Evolutionary conservation across 768 basidiomycete genomes (phyloP).

Genomic region (Lactifluus pinguis): DNA sequence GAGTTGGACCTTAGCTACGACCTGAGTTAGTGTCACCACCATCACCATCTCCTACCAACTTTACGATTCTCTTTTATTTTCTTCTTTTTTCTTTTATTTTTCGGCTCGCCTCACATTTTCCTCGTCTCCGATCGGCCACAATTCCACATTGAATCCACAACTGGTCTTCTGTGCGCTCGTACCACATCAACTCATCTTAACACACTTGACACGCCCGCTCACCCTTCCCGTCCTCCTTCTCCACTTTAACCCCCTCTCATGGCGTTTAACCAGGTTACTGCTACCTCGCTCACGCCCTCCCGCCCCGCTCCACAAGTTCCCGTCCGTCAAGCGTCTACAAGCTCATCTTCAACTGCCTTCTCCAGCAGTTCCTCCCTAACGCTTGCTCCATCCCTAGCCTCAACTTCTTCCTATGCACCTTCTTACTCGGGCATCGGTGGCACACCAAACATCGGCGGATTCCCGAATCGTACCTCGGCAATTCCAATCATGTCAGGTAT

Average conservation of each 20-base stretch:
- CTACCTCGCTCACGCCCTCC: conserved; percentile 62
- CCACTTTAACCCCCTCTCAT: conserved; percentile 23
- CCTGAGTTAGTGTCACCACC: not conserved
- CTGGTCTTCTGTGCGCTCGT: not conserved
- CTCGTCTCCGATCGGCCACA: not conserved
- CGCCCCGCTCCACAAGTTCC: conserved; percentile 73
- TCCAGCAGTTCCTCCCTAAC: conserved; percentile 56
- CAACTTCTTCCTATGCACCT: conserved; percentile 51
- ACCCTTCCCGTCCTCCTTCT: not conserved
- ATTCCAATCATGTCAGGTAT: conserved; percentile 33
- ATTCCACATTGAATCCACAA: not conserved
- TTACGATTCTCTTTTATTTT: not conserved
- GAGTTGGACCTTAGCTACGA: no score
- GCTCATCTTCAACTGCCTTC: conserved; percentile 38
- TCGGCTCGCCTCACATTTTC: not conserved
- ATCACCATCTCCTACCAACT: not conserved
- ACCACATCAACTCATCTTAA: not conserved
- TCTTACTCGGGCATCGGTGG: conserved; percentile 80
- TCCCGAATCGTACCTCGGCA: conserved; percentile 50
- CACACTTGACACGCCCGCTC: not conserved
- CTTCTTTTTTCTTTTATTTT: not conserved
- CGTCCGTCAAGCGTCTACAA: conserved; percentile 38
- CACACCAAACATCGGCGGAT: conserved; percentile 77
- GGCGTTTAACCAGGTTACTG: conserved; percentile 42
- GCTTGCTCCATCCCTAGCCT: conserved; percentile 36